Percentiles rank a stretch among this genome's conserved stretches.
Evolutionary conservation across 1,284 basidiomycete genomes (phyloP).

Genomic region (Moesziomyces sp.): DNA sequence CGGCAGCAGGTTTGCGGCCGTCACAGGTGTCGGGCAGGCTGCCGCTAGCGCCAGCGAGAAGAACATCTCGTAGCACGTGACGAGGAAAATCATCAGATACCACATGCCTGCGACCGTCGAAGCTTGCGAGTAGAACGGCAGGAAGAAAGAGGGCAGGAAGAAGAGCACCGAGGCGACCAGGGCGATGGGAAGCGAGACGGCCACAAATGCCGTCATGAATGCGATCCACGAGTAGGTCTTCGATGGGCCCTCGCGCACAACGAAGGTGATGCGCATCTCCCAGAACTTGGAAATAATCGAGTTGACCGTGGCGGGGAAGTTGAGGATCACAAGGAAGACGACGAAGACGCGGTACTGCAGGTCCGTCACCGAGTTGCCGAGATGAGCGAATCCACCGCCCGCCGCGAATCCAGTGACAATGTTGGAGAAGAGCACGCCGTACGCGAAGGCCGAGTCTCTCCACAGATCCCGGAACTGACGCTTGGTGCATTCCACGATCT

Average conservation of each 20-base stretch:
- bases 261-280: slow-evolving; percentile 53
- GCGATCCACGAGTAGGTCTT: slow-evolving; percentile 59
- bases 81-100: slow-evolving; percentile 57
- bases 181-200: slow-evolving; percentile 55
- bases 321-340: slow-evolving; percentile 50
- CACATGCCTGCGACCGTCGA: slow-evolving; percentile 57
- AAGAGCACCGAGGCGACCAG: slow-evolving; percentile 61
- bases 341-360: slow-evolving; percentile 47
- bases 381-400: slow-evolving; percentile 48
- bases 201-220: slow-evolving; percentile 47
- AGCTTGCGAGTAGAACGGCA: slow-evolving; percentile 50
- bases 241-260: slow-evolving; percentile 48
- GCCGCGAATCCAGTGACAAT: slow-evolving; percentile 65
- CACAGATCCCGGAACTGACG: slow-evolving; percentile 74
- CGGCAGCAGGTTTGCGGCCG: slow-evolving; percentile 62
- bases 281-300: slow-evolving; percentile 57
- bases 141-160: slow-evolving; percentile 62
- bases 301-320: slow-evolving; percentile 57
- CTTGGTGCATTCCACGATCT: slow-evolving; percentile 72
- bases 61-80: slow-evolving; percentile 56
- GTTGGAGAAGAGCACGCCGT: slow-evolving; percentile 75
- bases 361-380: slow-evolving; percentile 28
- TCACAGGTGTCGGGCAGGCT: slow-evolving; percentile 60
- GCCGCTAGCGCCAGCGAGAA: slow-evolving; percentile 63
- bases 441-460: slow-evolving; percentile 79